Percentiles rank a stretch among this genome's conserved stretches.
phyloP scores from a whole-genome alignment of 2,329 filamentous ascomycete genomes.

The Penicillium psychrosexuale region DNA sequence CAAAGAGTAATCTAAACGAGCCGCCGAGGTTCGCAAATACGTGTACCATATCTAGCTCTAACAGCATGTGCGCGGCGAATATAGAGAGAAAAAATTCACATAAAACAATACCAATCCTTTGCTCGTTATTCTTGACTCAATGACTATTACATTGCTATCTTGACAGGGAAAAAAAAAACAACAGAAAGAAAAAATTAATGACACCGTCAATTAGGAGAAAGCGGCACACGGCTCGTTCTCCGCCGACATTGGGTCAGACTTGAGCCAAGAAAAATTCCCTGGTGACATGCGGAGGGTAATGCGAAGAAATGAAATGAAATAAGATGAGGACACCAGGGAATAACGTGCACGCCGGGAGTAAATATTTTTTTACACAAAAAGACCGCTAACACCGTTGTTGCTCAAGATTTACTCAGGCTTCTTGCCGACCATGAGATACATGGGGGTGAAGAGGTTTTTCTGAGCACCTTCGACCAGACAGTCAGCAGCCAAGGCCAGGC shows the following conservation, averaged over 20 bases:
- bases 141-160: slow-evolving; percentile 29
- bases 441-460: slow-evolving; percentile 93
- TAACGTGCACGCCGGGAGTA: slow-evolving; percentile 13
- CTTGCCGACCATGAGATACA: slow-evolving; percentile 94
- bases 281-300: slow-evolving; percentile 8
- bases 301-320: slow-evolving; percentile 7
- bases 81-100: not conserved
- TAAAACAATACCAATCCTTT: slow-evolving; percentile 16
- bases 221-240: slow-evolving; percentile 4
- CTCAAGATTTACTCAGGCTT: slow-evolving; percentile 60
- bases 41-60: not conserved
- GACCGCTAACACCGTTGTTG: slow-evolving; percentile 1
- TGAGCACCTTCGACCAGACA: slow-evolving; percentile 80
- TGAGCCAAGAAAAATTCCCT: slow-evolving; percentile 6
- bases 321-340: slow-evolving; percentile 13
- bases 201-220: slow-evolving; percentile 13
- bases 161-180: slow-evolving; percentile 17
- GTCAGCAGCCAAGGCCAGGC: slow-evolving; percentile 76
- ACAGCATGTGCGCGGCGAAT: not conserved
- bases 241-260: slow-evolving; percentile 1
- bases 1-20: too few species aligned
- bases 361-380: slow-evolving; percentile 3
- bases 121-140: slow-evolving; percentile 29
- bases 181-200: slow-evolving; percentile 12
- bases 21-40: too few species aligned